Conservation (phyloP, 352 stramenopile genomes). For the Aphanomyces stellatus region DNA sequence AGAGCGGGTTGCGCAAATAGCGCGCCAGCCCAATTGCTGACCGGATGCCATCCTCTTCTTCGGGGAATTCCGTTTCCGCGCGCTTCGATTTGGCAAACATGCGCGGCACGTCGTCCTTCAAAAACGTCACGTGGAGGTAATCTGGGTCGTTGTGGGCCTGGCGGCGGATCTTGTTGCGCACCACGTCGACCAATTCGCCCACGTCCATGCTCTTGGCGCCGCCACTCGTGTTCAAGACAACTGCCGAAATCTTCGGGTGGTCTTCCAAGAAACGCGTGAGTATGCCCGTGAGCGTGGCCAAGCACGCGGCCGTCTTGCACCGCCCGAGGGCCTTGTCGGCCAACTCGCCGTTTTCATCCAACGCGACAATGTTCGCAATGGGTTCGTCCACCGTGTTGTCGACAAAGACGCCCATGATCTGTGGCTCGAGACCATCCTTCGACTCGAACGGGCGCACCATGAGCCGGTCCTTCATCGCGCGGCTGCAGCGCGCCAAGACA, state of each 20-base stretch:
- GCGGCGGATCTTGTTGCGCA: conserved; percentile 62
- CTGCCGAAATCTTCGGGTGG: conserved; percentile 66
- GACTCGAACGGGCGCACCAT: conserved; percentile 71
- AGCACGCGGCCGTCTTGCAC: conserved; percentile 56
- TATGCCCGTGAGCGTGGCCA: neutral
- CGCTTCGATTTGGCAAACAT: conserved; percentile 85
- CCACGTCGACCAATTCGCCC: conserved; percentile 76
- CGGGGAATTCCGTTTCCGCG: conserved; percentile 72
- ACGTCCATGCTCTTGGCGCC: conserved; percentile 87
- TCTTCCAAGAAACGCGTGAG: conserved; percentile 79
- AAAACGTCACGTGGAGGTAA: conserved; percentile 80
- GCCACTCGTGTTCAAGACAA: conserved; percentile 84
- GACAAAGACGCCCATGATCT: conserved; percentile 83
- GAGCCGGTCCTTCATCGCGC: conserved; percentile 52
- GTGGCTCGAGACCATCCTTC: conserved; percentile 64
- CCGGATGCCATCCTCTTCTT: conserved; percentile 73
- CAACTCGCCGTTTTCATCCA: conserved; percentile 80
- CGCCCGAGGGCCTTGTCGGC: conserved; percentile 82
- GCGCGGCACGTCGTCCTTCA: conserved; percentile 82
- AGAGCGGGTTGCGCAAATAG: conserved; percentile 78
- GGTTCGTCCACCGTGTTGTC: conserved; percentile 39
- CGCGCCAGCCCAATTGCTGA: conserved; percentile 66
- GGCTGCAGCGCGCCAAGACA: conserved; percentile 68
- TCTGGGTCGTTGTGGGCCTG: conserved; percentile 68
- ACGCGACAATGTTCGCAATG: conserved; percentile 74